Percentiles rank a stretch among this genome's conserved stretches.
phyloP scores from a whole-genome alignment of 2,329 filamentous ascomycete species.

The Xylariales sp. region DNA sequence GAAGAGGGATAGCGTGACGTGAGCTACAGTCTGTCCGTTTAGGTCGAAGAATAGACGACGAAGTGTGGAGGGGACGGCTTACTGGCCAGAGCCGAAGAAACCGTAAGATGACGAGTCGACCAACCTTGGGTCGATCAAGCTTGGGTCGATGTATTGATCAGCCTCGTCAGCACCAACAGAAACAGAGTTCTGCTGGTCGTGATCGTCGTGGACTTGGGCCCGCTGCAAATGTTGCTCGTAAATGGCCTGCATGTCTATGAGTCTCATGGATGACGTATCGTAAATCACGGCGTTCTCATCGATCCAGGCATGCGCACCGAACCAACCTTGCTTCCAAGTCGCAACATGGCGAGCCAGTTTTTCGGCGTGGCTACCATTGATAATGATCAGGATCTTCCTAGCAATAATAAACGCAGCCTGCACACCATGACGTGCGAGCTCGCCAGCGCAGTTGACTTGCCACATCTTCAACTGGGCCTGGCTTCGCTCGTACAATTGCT shows the following conservation, averaged over 20 bases:
- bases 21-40: too few species aligned
- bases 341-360: not conserved
- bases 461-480: not conserved
- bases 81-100: too few species aligned
- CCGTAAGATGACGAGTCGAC: too few species aligned
- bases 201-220: too few species aligned
- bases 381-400: not conserved
- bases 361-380: not conserved
- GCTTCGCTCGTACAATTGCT: not conserved
- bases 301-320: not conserved
- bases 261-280: not conserved
- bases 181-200: too few species aligned
- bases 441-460: not conserved
- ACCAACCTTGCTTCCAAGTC: not conserved
- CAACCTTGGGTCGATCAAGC: too few species aligned
- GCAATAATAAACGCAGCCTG: not conserved
- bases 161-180: too few species aligned
- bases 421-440: not conserved
- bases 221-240: too few species aligned
- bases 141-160: too few species aligned
- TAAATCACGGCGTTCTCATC: not conserved
- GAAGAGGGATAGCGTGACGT: too few species aligned
- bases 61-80: too few species aligned
- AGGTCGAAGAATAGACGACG: too few species aligned
- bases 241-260: slow-evolving; percentile 3